Evolutionary conservation across 2,329 filamentous ascomycete species (phyloP).

Genomic region (Venturia pyrina): DNA sequence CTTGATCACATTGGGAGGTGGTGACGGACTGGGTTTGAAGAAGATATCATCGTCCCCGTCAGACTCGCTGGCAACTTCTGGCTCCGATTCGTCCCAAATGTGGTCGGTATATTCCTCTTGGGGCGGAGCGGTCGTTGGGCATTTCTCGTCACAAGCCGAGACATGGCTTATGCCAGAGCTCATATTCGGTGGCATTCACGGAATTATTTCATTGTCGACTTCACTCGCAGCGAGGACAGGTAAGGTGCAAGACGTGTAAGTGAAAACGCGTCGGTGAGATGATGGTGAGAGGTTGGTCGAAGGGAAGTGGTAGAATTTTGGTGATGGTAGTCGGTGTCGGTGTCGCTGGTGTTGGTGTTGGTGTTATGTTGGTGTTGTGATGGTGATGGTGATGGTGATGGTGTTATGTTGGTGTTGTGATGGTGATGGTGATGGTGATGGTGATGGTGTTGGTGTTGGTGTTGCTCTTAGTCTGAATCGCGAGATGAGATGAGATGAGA

Average conservation of each 20-base stretch:
- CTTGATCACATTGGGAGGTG: background rate
- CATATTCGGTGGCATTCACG: background rate
- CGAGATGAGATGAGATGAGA: too few relatives aligned
- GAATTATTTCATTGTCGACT: background rate
- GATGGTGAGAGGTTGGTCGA: background rate
- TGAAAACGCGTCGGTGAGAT: background rate
- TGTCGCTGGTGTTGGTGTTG: background rate
- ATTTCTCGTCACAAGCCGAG: background rate
- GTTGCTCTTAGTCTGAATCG: too few relatives aligned
- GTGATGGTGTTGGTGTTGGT: background rate
- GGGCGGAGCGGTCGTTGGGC: background rate
- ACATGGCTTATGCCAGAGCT: background rate
- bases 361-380: background rate
- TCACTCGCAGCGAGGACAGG: background rate
- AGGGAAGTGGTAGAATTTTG: background rate
- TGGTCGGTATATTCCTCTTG: background rate
- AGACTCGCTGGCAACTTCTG: background rate
- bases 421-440: background rate
- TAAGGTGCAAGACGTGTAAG: background rate
- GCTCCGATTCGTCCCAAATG: background rate
- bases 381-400: background rate
- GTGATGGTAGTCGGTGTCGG: background rate
- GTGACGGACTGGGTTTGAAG: constrained; percentile 6
- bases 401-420: background rate
- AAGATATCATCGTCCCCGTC: constrained; percentile 8